Percentiles rank a stretch among this genome's conserved stretches.
Evolutionary conservation across 768 basidiomycete species (phyloP).

Genomic region (Crucibulum laeve): DNA sequence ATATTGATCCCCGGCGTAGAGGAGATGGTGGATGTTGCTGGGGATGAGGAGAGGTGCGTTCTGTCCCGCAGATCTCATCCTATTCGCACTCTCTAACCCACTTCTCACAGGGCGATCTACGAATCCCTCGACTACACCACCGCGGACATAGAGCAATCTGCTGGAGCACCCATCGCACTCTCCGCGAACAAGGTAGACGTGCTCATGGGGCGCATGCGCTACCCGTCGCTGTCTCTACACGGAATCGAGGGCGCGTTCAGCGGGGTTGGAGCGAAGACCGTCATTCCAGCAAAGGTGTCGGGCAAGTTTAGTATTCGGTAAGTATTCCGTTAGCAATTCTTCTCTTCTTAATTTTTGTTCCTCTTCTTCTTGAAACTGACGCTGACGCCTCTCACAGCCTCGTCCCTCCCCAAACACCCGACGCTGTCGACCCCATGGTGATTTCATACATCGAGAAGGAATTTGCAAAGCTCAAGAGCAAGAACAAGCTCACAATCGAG

Average conservation of each 20-base stretch:
- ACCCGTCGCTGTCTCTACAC: slow-evolving; percentile 85
- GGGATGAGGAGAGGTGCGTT: slow-evolving; percentile 62
- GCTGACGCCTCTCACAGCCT: slow-evolving; percentile 43
- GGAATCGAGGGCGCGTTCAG: slow-evolving; percentile 96
- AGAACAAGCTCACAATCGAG: slow-evolving; percentile 76
- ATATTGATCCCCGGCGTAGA: slow-evolving; percentile 89
- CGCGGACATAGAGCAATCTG: slow-evolving; percentile 69
- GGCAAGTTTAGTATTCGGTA: slow-evolving; percentile 96
- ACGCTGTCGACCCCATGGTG: slow-evolving; percentile 67
- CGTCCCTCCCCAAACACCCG: slow-evolving; percentile 87
- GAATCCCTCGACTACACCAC: slow-evolving; percentile 68
- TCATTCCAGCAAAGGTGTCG: slow-evolving; percentile 84
- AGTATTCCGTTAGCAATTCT: slow-evolving; percentile 13
- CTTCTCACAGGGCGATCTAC: slow-evolving; percentile 53
- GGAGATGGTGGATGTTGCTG: slow-evolving; percentile 73
- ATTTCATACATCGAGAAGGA: slow-evolving; percentile 65
- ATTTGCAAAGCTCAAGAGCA: slow-evolving; percentile 81
- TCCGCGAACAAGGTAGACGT: slow-evolving; percentile 72
- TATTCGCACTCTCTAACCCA: neutral
- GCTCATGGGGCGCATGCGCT: slow-evolving; percentile 93
- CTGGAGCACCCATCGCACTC: slow-evolving; percentile 72
- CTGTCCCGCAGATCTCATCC: neutral
- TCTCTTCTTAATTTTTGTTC: neutral
- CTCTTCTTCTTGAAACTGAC: no score
- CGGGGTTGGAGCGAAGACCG: slow-evolving; percentile 80